Percentiles rank a stretch among this genome's conserved stretches.
Evolutionary conservation across 2,329 filamentous ascomycete genomes (phyloP).

Genomic region (Purpureocillium takamizusanense): DNA sequence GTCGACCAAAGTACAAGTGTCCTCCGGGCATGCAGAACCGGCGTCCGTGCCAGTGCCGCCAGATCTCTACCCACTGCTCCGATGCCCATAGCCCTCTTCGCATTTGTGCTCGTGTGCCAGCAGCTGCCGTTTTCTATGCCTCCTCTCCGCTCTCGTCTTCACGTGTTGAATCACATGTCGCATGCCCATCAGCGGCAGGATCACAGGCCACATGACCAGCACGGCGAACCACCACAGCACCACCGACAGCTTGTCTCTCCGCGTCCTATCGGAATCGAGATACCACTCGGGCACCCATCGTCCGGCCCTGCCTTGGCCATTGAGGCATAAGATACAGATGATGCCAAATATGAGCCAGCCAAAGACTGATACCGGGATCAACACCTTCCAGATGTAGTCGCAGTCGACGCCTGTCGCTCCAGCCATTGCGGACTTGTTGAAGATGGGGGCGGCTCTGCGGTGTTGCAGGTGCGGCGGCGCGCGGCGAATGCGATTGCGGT

Average conservation of each 20-base stretch:
- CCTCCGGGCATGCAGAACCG: too few species aligned
- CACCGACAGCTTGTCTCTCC: constrained; percentile 12
- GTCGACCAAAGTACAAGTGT: too few species aligned
- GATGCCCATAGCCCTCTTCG: neutral
- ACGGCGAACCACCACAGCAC: constrained; percentile 19
- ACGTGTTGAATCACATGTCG: constrained; percentile 65
- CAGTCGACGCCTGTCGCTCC: neutral
- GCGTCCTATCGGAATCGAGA: constrained; percentile 14
- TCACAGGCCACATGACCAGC: constrained; percentile 40
- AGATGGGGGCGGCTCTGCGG: too few species aligned
- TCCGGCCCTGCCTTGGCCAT: constrained; percentile 17
- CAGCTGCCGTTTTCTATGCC: constrained; percentile 35
- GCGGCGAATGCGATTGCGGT: too few species aligned
- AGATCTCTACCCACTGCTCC: too few species aligned
- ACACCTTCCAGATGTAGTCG: constrained; percentile 8
- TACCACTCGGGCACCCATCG: constrained; percentile 25
- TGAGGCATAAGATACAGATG: constrained; percentile 21
- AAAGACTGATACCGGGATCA: constrained; percentile 14
- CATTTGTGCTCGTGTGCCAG: neutral
- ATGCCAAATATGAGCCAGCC: constrained; percentile 22
- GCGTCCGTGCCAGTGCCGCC: too few species aligned
- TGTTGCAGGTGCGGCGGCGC: too few species aligned
- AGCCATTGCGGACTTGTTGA: neutral
- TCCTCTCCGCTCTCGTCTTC: constrained; percentile 21
- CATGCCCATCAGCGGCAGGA: constrained; percentile 58